Evolutionary conservation across 2,329 filamentous ascomycete genomes (phyloP).

Genomic region (Trichoderma endophyticum): DNA sequence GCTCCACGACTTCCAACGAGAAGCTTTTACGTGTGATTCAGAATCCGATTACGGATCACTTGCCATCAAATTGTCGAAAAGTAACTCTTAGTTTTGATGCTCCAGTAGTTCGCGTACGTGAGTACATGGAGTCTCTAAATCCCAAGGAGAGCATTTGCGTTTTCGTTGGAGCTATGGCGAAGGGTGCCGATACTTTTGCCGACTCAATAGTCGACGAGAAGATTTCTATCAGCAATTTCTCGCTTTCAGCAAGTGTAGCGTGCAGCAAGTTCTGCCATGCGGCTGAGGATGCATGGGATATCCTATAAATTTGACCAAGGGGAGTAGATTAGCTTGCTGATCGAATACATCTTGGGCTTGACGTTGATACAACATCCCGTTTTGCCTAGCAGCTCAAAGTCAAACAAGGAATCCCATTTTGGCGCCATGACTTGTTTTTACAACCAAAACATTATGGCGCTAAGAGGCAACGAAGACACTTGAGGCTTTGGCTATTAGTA

Average conservation of each 20-base stretch:
- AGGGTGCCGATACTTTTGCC: conserved; percentile 92
- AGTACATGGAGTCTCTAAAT: conserved; percentile 78
- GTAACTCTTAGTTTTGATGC: conserved; percentile 95
- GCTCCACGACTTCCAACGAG: conserved; percentile 94
- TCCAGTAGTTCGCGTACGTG: conserved; percentile 77
- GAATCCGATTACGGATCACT: conserved; percentile 95
- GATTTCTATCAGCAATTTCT: conserved; percentile 98
- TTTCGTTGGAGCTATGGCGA: conserved; percentile 98
- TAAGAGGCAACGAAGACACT: not conserved
- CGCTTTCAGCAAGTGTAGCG: conserved; percentile 92
- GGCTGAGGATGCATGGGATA: conserved; percentile 92
- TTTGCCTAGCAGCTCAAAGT: conserved; percentile 16
- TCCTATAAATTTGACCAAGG: conserved; percentile 60
- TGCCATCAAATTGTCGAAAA: conserved; percentile 96
- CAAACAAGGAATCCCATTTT: not conserved
- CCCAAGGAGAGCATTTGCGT: conserved; percentile 93
- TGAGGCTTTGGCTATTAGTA: not conserved
- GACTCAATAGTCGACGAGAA: conserved; percentile 94
- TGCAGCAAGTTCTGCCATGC: conserved; percentile 99
- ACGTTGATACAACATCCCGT: conserved; percentile 73
- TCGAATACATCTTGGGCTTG: conserved; percentile 33
- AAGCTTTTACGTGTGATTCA: conserved; percentile 97
- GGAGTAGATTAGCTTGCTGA: conserved; percentile 16
- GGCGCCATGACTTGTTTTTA: conserved; percentile 10
- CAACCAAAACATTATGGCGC: conserved; percentile 16